Base-by-base conservation (phyloP, 352 stramenopile genomes). In the Phytophthora hibernalis region DNA sequence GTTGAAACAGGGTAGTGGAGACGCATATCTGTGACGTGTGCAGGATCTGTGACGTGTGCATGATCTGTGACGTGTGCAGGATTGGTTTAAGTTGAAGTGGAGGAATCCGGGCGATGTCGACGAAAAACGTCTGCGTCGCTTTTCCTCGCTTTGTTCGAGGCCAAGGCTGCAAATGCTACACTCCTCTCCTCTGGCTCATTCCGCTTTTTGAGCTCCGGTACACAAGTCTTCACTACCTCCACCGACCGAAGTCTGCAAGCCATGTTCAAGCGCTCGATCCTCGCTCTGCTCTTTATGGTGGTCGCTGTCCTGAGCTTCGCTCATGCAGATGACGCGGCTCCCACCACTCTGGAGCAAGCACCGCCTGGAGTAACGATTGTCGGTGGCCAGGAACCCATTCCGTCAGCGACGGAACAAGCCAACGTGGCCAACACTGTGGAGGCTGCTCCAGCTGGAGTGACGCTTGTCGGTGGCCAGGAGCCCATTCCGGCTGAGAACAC, bases 211-310 rank as follows among this genome's bases (percentile, higher is more conserved):
- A n/a, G 31, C 28, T 48, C 54, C 18, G 38, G 30, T 3, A 38
- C 26, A 35, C 54, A 37, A 53, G 54, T 52, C 12, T 44, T 20
- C 18, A 26, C 49, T 20, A 33, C 22, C 16, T 40, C 28, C 28
- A 33, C 28, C 28, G 8, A 33, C 28, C 28, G 28, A 35, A 45
- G 5, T n/a, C 40, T 35, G 30, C 22, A 4, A 12, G 40, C 15
- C 16, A 58, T 62, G 61, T 20, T 63, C 44, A 69, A 69, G 51
- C 53, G 61, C 31, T 69, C 45, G 20, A 43, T 63, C n/a, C n/a
- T 69, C 22, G 20, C 45, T 52, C 22, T 58, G 5, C 45, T 69
- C 8, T 22, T 69, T 16, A 30, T 58, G 18, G 26, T 63, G 33
- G 20, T 69, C n/a, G 45, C 45, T 31, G 16, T 64, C 9, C 12